phyloP scores from a whole-genome alignment of 2,329 filamentous ascomycete genomes.

The Ophiostoma himal-ulmi region DNA sequence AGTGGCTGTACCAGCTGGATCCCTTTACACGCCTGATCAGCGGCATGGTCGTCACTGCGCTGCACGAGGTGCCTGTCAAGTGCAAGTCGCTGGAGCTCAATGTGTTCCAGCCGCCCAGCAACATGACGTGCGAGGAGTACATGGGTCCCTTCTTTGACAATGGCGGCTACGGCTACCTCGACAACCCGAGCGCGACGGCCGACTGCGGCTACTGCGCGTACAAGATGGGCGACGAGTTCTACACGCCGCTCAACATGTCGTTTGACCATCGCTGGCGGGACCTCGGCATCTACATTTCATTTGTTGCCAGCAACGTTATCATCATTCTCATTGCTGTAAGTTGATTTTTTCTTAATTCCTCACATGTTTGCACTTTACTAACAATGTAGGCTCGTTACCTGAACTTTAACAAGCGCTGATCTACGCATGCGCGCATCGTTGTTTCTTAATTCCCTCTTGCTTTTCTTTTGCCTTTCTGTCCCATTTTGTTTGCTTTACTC shows the following conservation, averaged over 20 bases:
- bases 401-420: constrained; percentile 46
- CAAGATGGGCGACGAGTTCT: constrained; percentile 75
- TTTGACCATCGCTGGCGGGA: constrained; percentile 74
- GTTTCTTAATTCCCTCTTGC: background rate
- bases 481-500: constrained; percentile 26
- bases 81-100: constrained; percentile 61
- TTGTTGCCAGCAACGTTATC: constrained; percentile 70
- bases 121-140: constrained; percentile 67
- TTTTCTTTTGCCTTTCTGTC: background rate
- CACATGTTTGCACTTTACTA: background rate
- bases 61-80: constrained; percentile 58
- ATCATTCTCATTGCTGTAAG: constrained; percentile 51
- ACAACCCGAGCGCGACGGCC: constrained; percentile 55
- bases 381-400: constrained; percentile 43
- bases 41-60: constrained; percentile 72
- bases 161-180: constrained; percentile 67
- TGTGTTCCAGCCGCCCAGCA: constrained; percentile 58
- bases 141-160: constrained; percentile 63
- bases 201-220: constrained; percentile 78
- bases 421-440: background rate
- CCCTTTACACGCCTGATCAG: constrained; percentile 77
- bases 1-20: constrained; percentile 76
- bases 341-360: constrained; percentile 19
- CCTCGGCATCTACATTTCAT: constrained; percentile 69
- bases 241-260: constrained; percentile 57